Base-by-base conservation (phyloP, 2,329 filamentous ascomycete species). In the Penicillium digitatum region DNA sequence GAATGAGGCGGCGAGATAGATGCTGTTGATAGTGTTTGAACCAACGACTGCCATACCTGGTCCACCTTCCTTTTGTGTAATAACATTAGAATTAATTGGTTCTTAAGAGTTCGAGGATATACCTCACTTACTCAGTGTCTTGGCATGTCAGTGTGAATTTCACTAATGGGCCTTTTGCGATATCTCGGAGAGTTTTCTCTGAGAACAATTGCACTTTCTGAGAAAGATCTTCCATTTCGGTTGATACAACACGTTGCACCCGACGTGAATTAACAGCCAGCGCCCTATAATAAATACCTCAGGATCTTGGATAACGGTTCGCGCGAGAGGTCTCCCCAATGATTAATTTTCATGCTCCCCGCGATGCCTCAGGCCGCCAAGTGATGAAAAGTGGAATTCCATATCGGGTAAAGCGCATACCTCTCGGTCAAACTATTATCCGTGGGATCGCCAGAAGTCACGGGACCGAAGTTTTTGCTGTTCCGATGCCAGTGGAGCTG, bases 381-480 rank as follows among this genome's bases (percentile, higher is more conserved):
- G 8, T 29, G 26, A 48, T 48, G n/a, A 62, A 61, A 62, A 56
- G 64, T 62, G 63, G 60, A 54, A 37, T 59, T 47, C 58, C 66
- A 48, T 5, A 67, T 63, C 35, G 3, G 46, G 64, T 37, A 49
- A 69, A 69, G 68, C 16, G 35, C 20, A 7, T 9, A 12, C 7
- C 3, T 3, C 0, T 27, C 69, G 70, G 69, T 1, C 3, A 34
- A 62, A 64, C 35, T 6, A 54, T 66, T 38, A 32, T 68, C 65
- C 69, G 52, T 16, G 16, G 10, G 44, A 46, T 31, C 48, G 43
- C 38, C 50, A 52, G n/a, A 42, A 57, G 64, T 72, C 70, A 72
- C 69, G 69, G 65, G 68, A 69, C 66, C 69, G 70, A 72, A 73
- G 69, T 73, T 74, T 72, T 73, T 72, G 67, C 68, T 67, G 60